phyloP scores from a whole-genome alignment of 139 green algal genomes.

The Auxenochlorella protothecoides region DNA sequence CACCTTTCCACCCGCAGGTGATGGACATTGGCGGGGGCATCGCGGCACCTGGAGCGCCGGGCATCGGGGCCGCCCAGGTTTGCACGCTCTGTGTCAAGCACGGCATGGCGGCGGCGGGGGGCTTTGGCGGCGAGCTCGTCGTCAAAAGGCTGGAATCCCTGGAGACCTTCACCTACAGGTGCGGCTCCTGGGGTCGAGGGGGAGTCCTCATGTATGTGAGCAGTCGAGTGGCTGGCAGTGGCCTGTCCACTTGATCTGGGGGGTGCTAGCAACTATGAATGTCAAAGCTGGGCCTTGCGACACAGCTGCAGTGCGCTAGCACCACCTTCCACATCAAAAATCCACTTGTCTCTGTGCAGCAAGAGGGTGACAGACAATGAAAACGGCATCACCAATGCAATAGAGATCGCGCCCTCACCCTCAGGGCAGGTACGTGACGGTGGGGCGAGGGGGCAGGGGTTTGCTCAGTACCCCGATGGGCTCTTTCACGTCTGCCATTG shows the following conservation, averaged over 20 bases:
- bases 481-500: no score
- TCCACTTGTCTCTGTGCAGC: conserved; percentile 11
- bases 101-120: conserved; percentile 62
- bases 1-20: neutral
- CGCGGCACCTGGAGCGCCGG: neutral
- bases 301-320: neutral
- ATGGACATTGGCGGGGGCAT: no score
- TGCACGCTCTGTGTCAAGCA: conserved; percentile 61
- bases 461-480: no score
- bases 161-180: conserved; percentile 3
- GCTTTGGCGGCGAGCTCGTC: conserved; percentile 80
- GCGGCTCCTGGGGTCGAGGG: neutral
- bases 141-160: conserved; percentile 23
- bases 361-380: conserved; percentile 40
- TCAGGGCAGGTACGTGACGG: neutral
- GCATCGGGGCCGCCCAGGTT: conserved; percentile 49
- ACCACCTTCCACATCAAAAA: no score
- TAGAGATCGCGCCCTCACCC: conserved; percentile 60
- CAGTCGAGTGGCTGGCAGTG: no score
- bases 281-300: neutral
- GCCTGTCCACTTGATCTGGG: no score
- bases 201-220: no score
- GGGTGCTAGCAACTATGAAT: neutral
- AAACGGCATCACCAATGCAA: conserved; percentile 91
- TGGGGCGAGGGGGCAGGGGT: no score